Evolutionary conservation across 768 basidiomycete species (phyloP), one percentile per base, ranked within the genome.

Genomic region (Mycena alexandri): DNA sequence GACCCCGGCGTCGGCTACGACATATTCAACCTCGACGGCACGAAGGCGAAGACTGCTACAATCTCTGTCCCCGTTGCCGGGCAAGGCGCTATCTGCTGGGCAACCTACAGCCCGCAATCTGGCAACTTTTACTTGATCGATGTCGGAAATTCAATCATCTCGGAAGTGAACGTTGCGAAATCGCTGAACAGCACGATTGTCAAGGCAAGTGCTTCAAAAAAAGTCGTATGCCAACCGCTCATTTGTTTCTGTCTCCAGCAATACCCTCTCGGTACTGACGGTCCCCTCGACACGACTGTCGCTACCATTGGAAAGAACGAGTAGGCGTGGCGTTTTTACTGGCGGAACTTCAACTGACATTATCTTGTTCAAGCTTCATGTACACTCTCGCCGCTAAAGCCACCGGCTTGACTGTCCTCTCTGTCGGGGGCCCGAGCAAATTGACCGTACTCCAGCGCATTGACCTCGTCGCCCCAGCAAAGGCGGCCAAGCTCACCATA

Each of bases 341-440:
- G n/a, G 13, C 7, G 8, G 25, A 22, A 4, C 16, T n/a, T 8
- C 0, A 11, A 22, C 29, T 64, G 10, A 68, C 47, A 17, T n/a
- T 36, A 38, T 17, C 29, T 46, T 48, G 12, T 61, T 21, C 19
- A 51, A 84, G 83, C 73, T 83, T 82, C 76, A 72, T 83, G 62
- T 82, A 82, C 72, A 74, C 83, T 41, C 68, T 84, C 48, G 74
- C 78, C 2, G 77, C 83, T 3, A 80, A 79, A 68, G 75, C 75
- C 24, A 82, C 82, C 0, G 74, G 79, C 6, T 73, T 85, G 56
- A 75, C 80, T n/a, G 83, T 83, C 36, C 55, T 83, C 22, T 74
- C 79, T 21, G 76, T 84, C 46, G 73, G 77, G 48, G 82, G 74
- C 5, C 79, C 81, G 16, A 83, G 83, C 41, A 59, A 62, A 34